phyloP scores from a whole-genome alignment of 345 rosid genomes.

The Eucalyptus marginata region DNA sequence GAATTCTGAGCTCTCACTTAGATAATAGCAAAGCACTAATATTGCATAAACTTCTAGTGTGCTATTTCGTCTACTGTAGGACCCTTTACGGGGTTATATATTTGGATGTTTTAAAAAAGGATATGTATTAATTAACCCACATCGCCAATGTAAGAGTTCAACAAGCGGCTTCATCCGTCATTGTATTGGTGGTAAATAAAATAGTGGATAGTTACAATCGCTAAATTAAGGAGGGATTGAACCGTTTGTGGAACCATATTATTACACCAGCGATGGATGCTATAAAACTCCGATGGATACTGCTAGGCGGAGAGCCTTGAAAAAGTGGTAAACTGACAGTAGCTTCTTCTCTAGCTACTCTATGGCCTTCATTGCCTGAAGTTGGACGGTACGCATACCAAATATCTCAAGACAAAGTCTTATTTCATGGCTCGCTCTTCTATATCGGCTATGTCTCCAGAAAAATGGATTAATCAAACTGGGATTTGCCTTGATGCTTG shows the following conservation, averaged over 20 bases:
- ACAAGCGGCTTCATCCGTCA: background rate
- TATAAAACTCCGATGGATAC: background rate
- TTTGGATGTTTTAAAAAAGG: background rate
- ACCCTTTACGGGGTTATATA: background rate
- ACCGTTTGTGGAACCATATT: background rate
- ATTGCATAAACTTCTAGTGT: background rate
- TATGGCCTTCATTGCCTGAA: background rate
- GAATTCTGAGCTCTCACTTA: background rate
- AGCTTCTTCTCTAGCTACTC: background rate
- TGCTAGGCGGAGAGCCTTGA: background rate
- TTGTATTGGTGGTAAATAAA: background rate
- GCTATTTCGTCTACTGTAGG: background rate
- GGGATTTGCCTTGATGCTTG: background rate
- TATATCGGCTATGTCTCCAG: background rate
- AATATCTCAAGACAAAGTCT: background rate
- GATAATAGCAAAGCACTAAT: background rate
- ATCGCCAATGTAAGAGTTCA: background rate
- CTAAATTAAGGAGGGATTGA: background rate
- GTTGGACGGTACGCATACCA: background rate
- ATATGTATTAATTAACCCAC: background rate
- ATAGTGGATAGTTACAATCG: background rate
- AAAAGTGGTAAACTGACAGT: background rate
- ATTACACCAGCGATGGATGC: background rate
- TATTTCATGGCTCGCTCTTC: background rate
- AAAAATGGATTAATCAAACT: background rate